Evolutionary conservation across 2,329 filamentous ascomycete species (phyloP).

Genomic region (Paracoccidioides lutzii): DNA sequence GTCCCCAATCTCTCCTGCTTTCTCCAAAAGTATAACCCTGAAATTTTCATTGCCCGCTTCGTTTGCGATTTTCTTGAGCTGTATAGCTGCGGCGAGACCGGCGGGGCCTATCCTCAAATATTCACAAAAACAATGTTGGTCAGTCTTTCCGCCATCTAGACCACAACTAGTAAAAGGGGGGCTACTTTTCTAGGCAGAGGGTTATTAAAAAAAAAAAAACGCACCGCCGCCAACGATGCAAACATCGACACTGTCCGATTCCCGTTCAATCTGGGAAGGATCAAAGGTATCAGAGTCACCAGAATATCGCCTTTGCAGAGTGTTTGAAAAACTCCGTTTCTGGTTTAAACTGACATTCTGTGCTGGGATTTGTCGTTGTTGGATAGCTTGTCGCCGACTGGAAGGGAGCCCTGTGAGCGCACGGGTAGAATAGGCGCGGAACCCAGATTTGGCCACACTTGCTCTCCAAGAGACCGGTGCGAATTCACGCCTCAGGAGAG

Average conservation of each 20-base stretch:
- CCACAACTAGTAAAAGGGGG: no score
- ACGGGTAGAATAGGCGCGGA: conserved; percentile 7
- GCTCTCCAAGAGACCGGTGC: conserved; percentile 20
- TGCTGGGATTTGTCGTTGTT: background rate
- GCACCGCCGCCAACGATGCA: conserved; percentile 84
- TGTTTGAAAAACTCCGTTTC: conserved; percentile 34
- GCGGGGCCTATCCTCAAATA: conserved; percentile 52
- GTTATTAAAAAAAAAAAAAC: conserved; percentile 9
- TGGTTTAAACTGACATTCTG: conserved; percentile 13
- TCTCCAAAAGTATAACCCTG: conserved; percentile 81
- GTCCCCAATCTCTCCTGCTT: conserved; percentile 85
- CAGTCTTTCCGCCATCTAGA: background rate
- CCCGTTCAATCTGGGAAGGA: conserved; percentile 59
- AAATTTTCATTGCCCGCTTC: conserved; percentile 94
- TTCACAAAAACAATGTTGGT: background rate
- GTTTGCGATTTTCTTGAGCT: conserved; percentile 87
- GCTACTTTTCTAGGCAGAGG: background rate
- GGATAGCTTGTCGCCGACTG: conserved; percentile 10
- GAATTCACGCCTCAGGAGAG: conserved; percentile 30
- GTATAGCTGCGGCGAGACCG: conserved; percentile 83
- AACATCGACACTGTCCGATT: conserved; percentile 88
- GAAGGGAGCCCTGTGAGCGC: conserved; percentile 8
- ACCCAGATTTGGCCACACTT: conserved; percentile 8
- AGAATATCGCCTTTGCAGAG: conserved; percentile 28
- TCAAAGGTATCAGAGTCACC: conserved; percentile 46